A percentile compares a stretch with the other conserved stretches of the same genome.
These are phyloP conservation scores for Paraphaeosphaeria sporulosa DNA, from an alignment of 2,329 filamentous ascomycete species.

Conservation along the genomic window DNA sequence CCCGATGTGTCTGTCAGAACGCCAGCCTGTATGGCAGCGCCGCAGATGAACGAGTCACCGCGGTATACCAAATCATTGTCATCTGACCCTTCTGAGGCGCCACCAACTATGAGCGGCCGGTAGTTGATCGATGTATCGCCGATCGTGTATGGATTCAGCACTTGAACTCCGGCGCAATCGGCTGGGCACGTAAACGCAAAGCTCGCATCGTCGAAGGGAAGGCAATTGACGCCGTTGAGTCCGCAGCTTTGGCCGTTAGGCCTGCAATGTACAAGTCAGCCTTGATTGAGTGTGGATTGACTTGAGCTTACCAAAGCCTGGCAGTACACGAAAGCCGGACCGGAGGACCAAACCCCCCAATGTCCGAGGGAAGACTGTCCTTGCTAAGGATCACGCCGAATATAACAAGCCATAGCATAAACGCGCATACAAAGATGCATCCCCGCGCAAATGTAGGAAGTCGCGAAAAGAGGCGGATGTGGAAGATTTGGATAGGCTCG, in stretches of 20 bases:
- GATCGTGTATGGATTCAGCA: conserved; percentile 60
- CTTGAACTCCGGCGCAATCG: conserved; percentile 56
- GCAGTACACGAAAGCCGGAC: conserved; percentile 70
- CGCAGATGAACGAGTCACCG: conserved; percentile 49
- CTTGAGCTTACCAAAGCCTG: conserved; percentile 67
- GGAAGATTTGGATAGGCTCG: conserved; percentile 71
- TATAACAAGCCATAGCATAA: conserved; percentile 70
- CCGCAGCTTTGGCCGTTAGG: conserved; percentile 52
- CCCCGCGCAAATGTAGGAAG: conserved; percentile 65
- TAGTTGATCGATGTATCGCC: conserved; percentile 70
- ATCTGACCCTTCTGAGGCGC: conserved; percentile 46
- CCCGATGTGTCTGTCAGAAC: conserved; percentile 35
- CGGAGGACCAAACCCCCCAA: conserved; percentile 74
- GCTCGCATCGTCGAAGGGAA: conserved; percentile 61
- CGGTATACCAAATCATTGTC: conserved; percentile 36
- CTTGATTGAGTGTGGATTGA: not conserved
- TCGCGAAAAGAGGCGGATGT: conserved; percentile 65
- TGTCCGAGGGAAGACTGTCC: conserved; percentile 63
- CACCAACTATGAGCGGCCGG: conserved; percentile 72
- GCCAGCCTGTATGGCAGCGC: conserved; percentile 47
- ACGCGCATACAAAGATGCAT: conserved; percentile 63
- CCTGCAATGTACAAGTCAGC: conserved; percentile 32
- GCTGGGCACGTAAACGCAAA: conserved; percentile 65
- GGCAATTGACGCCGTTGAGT: conserved; percentile 63
- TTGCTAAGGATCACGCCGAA: conserved; percentile 73